Percentiles rank a stretch among this genome's conserved stretches.
phyloP scores from a whole-genome alignment of 495 filamentous ascomycete genomes.

The Delitschia confertaspora region DNA sequence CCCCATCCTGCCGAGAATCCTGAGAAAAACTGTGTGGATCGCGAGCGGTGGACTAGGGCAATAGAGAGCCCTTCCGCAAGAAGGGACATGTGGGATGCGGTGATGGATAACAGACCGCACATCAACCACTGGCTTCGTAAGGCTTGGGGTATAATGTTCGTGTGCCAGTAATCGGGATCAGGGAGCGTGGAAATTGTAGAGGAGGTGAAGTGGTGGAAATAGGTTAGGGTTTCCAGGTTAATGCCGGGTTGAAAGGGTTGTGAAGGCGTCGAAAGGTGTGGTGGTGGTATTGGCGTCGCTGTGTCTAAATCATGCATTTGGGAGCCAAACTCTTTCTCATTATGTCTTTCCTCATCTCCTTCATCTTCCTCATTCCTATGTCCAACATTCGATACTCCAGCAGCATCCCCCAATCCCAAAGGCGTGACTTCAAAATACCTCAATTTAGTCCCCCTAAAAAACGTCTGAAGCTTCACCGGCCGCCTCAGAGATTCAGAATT shows the following conservation, averaged over 20 bases:
- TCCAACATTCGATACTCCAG: not conserved
- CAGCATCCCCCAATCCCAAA: not conserved
- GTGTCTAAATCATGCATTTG: not conserved
- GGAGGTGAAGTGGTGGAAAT: conserved; percentile 37
- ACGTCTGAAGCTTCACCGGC: conserved; percentile 32
- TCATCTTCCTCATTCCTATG: not conserved
- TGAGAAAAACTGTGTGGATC: not conserved
- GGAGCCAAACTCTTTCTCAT: not conserved
- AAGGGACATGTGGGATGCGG: conserved; percentile 27
- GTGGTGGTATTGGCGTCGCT: not conserved
- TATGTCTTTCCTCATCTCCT: conserved; percentile 1
- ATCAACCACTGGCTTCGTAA: conserved; percentile 28
- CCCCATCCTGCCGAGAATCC: conserved; percentile 3
- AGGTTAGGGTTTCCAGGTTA: conserved; percentile 32
- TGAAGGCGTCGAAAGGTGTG: not conserved
- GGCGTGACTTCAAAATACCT: conserved; percentile 34
- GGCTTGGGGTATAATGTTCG: conserved; percentile 26
- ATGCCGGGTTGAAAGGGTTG: conserved; percentile 9
- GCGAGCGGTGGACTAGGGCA: conserved; percentile 3
- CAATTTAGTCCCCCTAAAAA: conserved; percentile 36
- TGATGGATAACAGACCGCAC: conserved; percentile 32
- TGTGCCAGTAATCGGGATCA: conserved; percentile 28
- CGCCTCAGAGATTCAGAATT: conserved; percentile 12
- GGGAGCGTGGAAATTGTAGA: conserved; percentile 35
- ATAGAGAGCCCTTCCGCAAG: conserved; percentile 10